Conservation (phyloP, 768 basidiomycete species). For the Psilocybe tampanensis region DNA sequence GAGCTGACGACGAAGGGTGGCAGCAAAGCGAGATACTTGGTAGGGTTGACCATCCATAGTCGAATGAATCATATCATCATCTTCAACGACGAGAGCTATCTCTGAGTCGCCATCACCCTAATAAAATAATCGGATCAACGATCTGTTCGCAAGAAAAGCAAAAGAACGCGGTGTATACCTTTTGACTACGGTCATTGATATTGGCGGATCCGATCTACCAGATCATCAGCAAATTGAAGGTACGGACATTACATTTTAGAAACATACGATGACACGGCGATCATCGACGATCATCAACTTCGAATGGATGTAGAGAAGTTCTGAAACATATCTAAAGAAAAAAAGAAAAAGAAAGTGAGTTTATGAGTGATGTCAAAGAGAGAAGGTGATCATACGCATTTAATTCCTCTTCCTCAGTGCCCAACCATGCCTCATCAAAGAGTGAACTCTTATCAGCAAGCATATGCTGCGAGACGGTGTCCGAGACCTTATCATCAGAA, state of each 20-base stretch:
- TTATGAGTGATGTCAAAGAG: slow-evolving; percentile 1
- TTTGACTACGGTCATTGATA: slow-evolving; percentile 86
- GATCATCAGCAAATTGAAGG: not conserved
- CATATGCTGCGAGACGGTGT: slow-evolving; percentile 83
- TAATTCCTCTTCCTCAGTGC: slow-evolving; percentile 81
- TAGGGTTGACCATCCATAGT: slow-evolving; percentile 80
- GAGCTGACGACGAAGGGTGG: slow-evolving; percentile 79
- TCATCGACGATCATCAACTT: slow-evolving; percentile 98
- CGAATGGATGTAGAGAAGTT: slow-evolving; percentile 80
- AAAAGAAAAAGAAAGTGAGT: slow-evolving; percentile 15
- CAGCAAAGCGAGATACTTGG: slow-evolving; percentile 77
- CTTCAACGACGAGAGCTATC: slow-evolving; percentile 91
- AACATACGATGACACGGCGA: slow-evolving; percentile 78
- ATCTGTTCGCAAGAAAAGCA: not conserved
- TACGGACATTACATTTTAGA: not conserved
- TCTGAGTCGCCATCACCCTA: slow-evolving; percentile 95
- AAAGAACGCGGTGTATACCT: slow-evolving; percentile 34
- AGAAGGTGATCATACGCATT: slow-evolving; percentile 48
- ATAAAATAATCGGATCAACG: not conserved
- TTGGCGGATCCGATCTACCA: slow-evolving; percentile 91
- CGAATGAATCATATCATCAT: slow-evolving; percentile 73
- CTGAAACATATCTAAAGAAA: slow-evolving; percentile 69
- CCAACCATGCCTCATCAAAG: slow-evolving; percentile 82
- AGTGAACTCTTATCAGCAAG: slow-evolving; percentile 63
- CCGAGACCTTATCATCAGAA: slow-evolving; percentile 66